phyloP scores from a whole-genome alignment of 2,329 filamentous ascomycete species.

The Penicillium sp. region DNA sequence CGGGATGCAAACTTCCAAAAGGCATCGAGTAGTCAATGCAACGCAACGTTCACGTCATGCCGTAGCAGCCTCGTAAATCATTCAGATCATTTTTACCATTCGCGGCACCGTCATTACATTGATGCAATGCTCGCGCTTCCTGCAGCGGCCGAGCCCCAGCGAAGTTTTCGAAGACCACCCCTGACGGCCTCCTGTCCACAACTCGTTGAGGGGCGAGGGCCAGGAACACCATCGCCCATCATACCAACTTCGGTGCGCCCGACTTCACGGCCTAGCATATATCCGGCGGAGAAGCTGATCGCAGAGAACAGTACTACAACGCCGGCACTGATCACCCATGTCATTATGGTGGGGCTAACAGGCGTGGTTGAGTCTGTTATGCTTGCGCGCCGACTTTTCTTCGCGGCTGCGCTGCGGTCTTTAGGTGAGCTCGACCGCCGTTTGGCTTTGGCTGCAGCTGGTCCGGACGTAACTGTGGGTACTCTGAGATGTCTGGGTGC shows the following conservation, averaged over 20 bases:
- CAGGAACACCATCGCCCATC: constrained; percentile 29
- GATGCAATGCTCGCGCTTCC: constrained; percentile 41
- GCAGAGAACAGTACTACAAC: constrained; percentile 66
- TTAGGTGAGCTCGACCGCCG: constrained; percentile 41
- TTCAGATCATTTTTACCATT: constrained; percentile 11
- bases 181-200: constrained; percentile 51
- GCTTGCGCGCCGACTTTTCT: constrained; percentile 37
- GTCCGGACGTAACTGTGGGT: constrained; percentile 20
- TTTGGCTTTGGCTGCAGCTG: constrained; percentile 28
- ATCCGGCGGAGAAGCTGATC: constrained; percentile 66
- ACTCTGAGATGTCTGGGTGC: constrained; percentile 21
- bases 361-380: constrained; percentile 33
- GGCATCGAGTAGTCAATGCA: neutral
- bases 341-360: constrained; percentile 62
- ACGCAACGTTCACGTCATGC: neutral
- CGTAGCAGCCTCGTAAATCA: constrained; percentile 1
- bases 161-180: constrained; percentile 45
- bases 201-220: constrained; percentile 36
- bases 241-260: constrained; percentile 53
- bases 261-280: constrained; percentile 62
- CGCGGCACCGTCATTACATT: constrained; percentile 7
- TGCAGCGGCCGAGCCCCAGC: constrained; percentile 43
- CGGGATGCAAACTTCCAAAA: neutral
- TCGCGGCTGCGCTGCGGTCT: constrained; percentile 36
- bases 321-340: constrained; percentile 67